A percentile compares a stretch with the other conserved stretches of the same genome.
phyloP scores from a whole-genome alignment of 768 basidiomycete genomes.

The Termitomyces sp. region DNA sequence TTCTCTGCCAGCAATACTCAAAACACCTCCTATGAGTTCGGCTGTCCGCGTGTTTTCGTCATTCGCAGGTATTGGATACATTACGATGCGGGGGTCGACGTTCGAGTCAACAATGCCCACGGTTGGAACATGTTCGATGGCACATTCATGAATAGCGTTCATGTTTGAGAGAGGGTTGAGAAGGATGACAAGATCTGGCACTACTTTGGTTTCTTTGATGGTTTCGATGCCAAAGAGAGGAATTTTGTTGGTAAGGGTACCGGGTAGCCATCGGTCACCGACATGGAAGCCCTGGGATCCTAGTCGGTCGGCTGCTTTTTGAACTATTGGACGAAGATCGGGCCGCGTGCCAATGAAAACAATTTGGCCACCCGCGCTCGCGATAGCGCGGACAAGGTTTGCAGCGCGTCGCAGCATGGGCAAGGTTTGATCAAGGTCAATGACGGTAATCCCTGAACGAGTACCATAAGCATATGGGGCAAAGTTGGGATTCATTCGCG shows the following conservation, averaged over 20 bases:
- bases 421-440: constrained; percentile 92
- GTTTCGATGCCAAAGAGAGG: constrained; percentile 66
- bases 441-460: constrained; percentile 86
- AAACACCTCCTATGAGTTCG: constrained; percentile 84
- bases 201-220: constrained; percentile 49
- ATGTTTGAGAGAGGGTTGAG: constrained; percentile 87
- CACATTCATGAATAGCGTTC: constrained; percentile 89
- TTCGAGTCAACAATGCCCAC: constrained; percentile 95
- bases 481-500: constrained; percentile 87
- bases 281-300: constrained; percentile 82
- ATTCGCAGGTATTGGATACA: constrained; percentile 99
- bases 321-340: constrained; percentile 70
- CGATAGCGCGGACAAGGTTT: constrained; percentile 79
- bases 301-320: constrained; percentile 76
- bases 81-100: constrained; percentile 92
- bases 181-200: constrained; percentile 87
- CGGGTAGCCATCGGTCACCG: constrained; percentile 89
- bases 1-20: constrained; percentile 84
- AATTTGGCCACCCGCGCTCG: constrained; percentile 77
- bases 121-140: constrained; percentile 86
- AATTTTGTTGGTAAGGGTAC: constrained; percentile 87
- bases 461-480: constrained; percentile 91
- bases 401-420: constrained; percentile 90
- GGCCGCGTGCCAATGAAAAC: constrained; percentile 89
- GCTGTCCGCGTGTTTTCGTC: constrained; percentile 91